Evolutionary conservation across 2,329 filamentous ascomycete genomes (phyloP).

Genomic region (Alternaria rosae): DNA sequence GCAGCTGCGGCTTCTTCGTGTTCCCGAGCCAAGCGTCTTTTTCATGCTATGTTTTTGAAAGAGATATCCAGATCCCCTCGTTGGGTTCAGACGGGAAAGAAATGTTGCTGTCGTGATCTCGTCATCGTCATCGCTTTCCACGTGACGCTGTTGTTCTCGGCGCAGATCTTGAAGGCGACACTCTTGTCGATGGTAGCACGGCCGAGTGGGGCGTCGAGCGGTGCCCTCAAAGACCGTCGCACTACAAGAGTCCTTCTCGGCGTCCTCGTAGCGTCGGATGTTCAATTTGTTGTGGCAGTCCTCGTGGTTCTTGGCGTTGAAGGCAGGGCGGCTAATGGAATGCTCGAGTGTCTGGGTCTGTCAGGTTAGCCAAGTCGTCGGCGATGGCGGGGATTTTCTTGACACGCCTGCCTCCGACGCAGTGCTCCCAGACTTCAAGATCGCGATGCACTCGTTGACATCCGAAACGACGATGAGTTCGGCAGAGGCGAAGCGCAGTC

Average conservation of each 20-base stretch:
- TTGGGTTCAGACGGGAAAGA: too few relatives aligned
- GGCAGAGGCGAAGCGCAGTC: too few relatives aligned
- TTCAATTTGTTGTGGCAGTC: not conserved
- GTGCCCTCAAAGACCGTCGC: too few relatives aligned
- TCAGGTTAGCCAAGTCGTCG: not conserved
- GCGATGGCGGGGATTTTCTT: not conserved
- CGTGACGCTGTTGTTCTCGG: too few relatives aligned
- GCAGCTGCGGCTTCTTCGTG: slow-evolving; percentile 35
- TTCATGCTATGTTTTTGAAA: too few relatives aligned
- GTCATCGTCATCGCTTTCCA: too few relatives aligned
- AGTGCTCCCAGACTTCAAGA: not conserved
- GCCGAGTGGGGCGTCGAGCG: too few relatives aligned
- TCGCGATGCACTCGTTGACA: too few relatives aligned
- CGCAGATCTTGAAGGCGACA: not conserved
- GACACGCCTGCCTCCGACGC: not conserved
- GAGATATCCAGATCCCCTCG: too few relatives aligned
- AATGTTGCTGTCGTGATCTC: too few relatives aligned
- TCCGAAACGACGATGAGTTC: too few relatives aligned
- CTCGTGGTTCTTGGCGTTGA: not conserved
- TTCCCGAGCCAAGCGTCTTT: slow-evolving; percentile 36
- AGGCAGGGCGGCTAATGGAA: not conserved
- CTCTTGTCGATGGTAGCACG: not conserved
- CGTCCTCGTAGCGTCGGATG: not conserved
- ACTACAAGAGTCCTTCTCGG: not conserved
- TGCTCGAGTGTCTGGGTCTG: not conserved